Conservation (phyloP, 192 early-diverging fungal species). For the Geranomyces variabilis region DNA sequence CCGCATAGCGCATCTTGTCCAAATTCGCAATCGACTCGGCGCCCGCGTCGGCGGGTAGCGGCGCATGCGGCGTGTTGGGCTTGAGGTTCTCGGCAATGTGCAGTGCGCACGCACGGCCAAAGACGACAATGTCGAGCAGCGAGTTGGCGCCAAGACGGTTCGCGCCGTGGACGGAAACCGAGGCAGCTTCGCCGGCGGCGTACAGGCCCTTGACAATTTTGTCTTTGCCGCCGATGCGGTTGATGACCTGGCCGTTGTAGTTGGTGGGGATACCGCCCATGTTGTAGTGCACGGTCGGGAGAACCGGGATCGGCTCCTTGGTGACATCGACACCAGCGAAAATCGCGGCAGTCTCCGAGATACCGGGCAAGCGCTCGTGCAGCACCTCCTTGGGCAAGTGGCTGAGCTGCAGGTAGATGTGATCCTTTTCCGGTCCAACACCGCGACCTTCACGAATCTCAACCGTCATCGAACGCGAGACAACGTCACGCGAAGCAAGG, state of each 20-base stretch:
- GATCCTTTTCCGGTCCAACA: constrained; percentile 93
- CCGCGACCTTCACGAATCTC: constrained; percentile 98
- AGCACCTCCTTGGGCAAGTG: constrained; percentile 92
- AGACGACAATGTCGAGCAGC: constrained; percentile 96
- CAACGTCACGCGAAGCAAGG: constrained; percentile 97
- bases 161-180: constrained; percentile 98
- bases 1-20: constrained; percentile 87
- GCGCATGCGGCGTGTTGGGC: constrained; percentile 83
- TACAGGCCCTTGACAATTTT: constrained; percentile 95
- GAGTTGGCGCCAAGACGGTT: constrained; percentile 99
- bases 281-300: constrained; percentile 99
- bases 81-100: constrained; percentile 90
- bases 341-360: constrained; percentile 98
- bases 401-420: constrained; percentile 94
- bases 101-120: constrained; percentile 94
- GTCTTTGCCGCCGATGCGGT: constrained; percentile 78
- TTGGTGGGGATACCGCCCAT: constrained; percentile 99
- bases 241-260: constrained; percentile 96
- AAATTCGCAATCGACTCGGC: constrained; percentile 90
- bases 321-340: constrained; percentile 97
- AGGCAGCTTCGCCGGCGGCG: constrained; percentile 97
- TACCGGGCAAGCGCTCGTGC: constrained; percentile 88
- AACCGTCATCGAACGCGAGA: constrained; percentile 97
- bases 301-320: constrained; percentile 98
- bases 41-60: constrained; percentile 83